These are phyloP conservation scores for Phialemoniopsis sp. DNA, from an alignment of 2,329 filamentous ascomycete species.

Conservation along the genomic window DNA sequence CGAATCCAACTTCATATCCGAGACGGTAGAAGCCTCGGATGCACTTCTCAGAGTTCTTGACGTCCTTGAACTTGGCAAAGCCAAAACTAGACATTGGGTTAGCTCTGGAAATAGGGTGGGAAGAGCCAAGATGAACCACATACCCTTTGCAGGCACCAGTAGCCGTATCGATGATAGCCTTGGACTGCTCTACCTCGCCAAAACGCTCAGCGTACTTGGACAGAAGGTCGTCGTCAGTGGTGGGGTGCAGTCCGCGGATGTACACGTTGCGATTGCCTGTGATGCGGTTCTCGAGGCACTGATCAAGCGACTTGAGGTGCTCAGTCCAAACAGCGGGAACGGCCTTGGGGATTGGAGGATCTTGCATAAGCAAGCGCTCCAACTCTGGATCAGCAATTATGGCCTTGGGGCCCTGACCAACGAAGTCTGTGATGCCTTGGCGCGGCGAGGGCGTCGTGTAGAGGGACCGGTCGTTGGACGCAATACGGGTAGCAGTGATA, in stretches of 20 bases:
- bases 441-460: slow-evolving; percentile 66
- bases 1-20: slow-evolving; percentile 97
- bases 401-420: slow-evolving; percentile 35
- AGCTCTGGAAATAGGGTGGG: not conserved
- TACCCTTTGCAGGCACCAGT: slow-evolving; percentile 96
- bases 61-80: slow-evolving; percentile 91
- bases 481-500: slow-evolving; percentile 56
- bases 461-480: slow-evolving; percentile 55
- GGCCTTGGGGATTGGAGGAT: slow-evolving; percentile 81
- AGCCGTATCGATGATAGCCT: slow-evolving; percentile 94
- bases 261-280: slow-evolving; percentile 96
- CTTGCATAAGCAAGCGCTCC: slow-evolving; percentile 64
- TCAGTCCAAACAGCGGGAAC: slow-evolving; percentile 89
- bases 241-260: slow-evolving; percentile 91
- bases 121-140: not conserved
- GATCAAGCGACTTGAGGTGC: slow-evolving; percentile 83
- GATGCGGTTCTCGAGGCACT: slow-evolving; percentile 89
- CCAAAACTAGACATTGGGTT: slow-evolving; percentile 64
- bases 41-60: slow-evolving; percentile 87
- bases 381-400: slow-evolving; percentile 43
- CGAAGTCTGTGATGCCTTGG: slow-evolving; percentile 38
- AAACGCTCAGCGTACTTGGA: slow-evolving; percentile 81
- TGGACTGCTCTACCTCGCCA: slow-evolving; percentile 91
- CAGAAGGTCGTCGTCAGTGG: slow-evolving; percentile 89
- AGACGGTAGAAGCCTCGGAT: slow-evolving; percentile 93